Evolutionary conservation across 345 rosid species (phyloP), one percentile per base, ranked within the genome.

Genomic region (Draba incana): DNA sequence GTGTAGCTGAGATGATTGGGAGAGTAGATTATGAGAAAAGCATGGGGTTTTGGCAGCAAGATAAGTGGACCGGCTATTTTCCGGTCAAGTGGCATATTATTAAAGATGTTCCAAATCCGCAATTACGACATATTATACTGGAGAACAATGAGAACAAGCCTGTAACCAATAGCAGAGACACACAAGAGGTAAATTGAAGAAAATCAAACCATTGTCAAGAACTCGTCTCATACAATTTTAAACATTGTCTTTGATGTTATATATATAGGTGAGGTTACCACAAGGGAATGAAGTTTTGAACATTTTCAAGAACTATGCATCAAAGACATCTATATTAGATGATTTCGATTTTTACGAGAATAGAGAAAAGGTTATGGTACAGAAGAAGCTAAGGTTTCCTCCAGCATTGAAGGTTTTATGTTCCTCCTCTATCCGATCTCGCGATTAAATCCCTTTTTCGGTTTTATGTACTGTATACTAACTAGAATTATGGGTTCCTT

Each of bases 21-120:
- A 74, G 72, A 53, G 90, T 85, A 58, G 81, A 87, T 70, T 81
- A 77, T 35, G 72, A 75, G 50, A 87, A 80, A 70, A 85, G 77
- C 24, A 84, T 87, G 88, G 88, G 83, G 61, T 87, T 85, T 74
- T 87, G 93, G 93, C 93, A 85, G 68, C 90, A 87, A 72, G 93
- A 87, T 72, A 85, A 87, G 69, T 87, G 89, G 92, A 83, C 70
- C 52, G 90, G 93, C 27, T 83, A 77, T 68, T 83, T 87, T 46
- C 85, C 86, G 0, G 89, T 87, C 14, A 81, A 82, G 77, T 87
- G 92, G 90, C 93, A 85, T 28, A 68, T 87, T 23, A 81, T 87
- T 58, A 87, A 87, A 76, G 90, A 87, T 76, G 77, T 87, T 50
- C 84, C 85, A 50, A 87, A 87, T 61, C 80, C 86, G 10, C 83